Percentiles rank a stretch among this genome's conserved stretches.
Evolutionary conservation across 2,329 filamentous ascomycete genomes (phyloP).

Genomic region (Epichloe sibirici): DNA sequence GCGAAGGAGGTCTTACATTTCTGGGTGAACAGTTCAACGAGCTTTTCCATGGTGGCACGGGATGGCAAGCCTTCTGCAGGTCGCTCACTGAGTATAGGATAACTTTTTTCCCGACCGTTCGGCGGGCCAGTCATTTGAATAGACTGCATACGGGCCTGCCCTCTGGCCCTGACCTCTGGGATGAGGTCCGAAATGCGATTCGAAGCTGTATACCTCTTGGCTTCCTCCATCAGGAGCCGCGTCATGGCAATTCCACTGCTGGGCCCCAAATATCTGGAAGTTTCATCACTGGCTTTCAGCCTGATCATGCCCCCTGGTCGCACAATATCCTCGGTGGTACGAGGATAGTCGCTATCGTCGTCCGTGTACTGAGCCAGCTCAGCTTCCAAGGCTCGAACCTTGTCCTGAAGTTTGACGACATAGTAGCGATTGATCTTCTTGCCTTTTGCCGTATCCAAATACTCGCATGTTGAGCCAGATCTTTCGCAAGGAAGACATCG

Average conservation of each 20-base stretch:
- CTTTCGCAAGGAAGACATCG: slow-evolving; percentile 88
- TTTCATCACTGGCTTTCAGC: slow-evolving; percentile 75
- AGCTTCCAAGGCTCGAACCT: slow-evolving; percentile 67
- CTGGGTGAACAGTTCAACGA: slow-evolving; percentile 76
- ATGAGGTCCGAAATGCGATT: slow-evolving; percentile 88
- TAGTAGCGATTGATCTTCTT: slow-evolving; percentile 82
- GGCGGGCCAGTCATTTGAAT: slow-evolving; percentile 36
- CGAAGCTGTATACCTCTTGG: slow-evolving; percentile 83
- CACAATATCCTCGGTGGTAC: slow-evolving; percentile 72
- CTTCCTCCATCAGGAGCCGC: slow-evolving; percentile 87
- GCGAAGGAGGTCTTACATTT: slow-evolving; percentile 46
- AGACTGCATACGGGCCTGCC: slow-evolving; percentile 44
- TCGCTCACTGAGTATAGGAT: slow-evolving; percentile 78
- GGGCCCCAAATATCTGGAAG: slow-evolving; percentile 76
- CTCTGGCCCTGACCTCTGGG: slow-evolving; percentile 55
- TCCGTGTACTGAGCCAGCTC: slow-evolving; percentile 70
- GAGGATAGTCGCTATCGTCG: slow-evolving; percentile 57
- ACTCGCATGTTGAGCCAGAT: slow-evolving; percentile 84
- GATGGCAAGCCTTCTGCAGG: slow-evolving; percentile 67
- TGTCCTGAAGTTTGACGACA: slow-evolving; percentile 83
- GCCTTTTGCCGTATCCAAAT: slow-evolving; percentile 81
- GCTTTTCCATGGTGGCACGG: slow-evolving; percentile 58
- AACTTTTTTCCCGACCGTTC: slow-evolving; percentile 66
- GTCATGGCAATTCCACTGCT: slow-evolving; percentile 95
- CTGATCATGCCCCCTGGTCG: slow-evolving; percentile 76